Evolutionary conservation across 2,329 filamentous ascomycete genomes (phyloP).

Genomic region (Chrysoporthe austroafricana): DNA sequence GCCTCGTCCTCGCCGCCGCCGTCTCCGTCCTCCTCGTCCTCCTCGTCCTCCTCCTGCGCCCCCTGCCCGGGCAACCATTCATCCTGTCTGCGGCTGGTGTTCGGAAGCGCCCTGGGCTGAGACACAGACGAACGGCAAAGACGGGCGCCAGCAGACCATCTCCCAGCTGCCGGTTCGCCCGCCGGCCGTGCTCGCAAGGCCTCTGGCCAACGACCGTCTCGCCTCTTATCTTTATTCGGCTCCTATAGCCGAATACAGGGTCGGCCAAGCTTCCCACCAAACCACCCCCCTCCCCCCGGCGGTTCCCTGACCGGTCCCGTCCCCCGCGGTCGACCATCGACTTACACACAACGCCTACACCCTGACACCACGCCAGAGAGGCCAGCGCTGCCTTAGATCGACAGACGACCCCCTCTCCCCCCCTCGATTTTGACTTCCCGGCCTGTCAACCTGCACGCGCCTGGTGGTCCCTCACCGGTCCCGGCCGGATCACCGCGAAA

Average conservation of each 20-base stretch:
- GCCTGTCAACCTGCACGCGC: conserved; percentile 13
- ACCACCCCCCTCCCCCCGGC: not conserved
- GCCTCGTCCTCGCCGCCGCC: not conserved
- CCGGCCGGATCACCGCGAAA: conserved; percentile 13
- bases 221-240: conserved; percentile 28
- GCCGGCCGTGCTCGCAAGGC: not conserved
- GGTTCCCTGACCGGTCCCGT: not conserved
- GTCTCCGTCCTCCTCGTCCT: too few relatives aligned
- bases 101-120: not conserved
- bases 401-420: not conserved
- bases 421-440: not conserved
- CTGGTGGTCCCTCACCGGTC: conserved; percentile 13
- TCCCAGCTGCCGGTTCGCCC: not conserved
- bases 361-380: too few relatives aligned
- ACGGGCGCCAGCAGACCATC: conserved; percentile 1
- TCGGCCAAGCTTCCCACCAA: conserved; percentile 18
- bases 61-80: not conserved
- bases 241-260: conserved; percentile 20
- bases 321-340: not conserved
- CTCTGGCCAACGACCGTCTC: conserved; percentile 25
- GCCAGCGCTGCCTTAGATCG: not conserved
- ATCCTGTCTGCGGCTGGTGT: not conserved
- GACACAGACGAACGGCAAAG: not conserved
- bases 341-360: too few relatives aligned
- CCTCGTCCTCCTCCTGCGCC: too few relatives aligned